These are phyloP conservation scores for Volvox reticuliferus DNA, from an alignment of 139 green algal species.

Conservation along the genomic window DNA sequence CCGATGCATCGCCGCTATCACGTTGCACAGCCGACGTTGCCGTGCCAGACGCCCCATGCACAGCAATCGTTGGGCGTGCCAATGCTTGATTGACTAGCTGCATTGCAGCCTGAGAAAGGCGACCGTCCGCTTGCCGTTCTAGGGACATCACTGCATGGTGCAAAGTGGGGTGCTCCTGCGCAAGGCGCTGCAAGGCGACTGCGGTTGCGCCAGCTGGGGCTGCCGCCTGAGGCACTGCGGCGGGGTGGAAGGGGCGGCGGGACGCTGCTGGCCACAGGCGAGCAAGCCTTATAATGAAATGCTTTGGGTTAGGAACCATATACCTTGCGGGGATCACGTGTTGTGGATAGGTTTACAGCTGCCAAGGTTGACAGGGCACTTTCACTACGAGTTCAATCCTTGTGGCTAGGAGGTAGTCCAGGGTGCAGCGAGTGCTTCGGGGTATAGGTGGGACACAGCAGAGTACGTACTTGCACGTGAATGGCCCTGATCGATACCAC, in stretches of 20 bases:
- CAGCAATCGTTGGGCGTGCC: neutral
- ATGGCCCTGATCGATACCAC: neutral
- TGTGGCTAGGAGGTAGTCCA: too few relatives aligned
- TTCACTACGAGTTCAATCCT: too few relatives aligned
- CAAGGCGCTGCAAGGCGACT: neutral
- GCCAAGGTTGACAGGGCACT: too few relatives aligned
- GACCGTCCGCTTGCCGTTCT: neutral
- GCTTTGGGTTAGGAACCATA: too few relatives aligned
- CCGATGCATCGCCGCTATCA: too few relatives aligned
- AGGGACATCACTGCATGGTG: constrained; percentile 15
- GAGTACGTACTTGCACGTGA: neutral
- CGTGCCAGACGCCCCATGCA: too few relatives aligned
- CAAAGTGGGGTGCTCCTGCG: constrained; percentile 6
- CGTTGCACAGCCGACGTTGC: too few relatives aligned
- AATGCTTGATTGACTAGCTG: neutral
- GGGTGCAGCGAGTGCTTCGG: too few relatives aligned
- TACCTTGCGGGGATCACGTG: too few relatives aligned
- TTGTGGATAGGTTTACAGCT: too few relatives aligned
- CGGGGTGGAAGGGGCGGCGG: neutral
- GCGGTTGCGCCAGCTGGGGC: neutral
- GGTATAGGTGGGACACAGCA: neutral
- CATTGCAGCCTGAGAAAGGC: neutral
- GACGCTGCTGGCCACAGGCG: neutral
- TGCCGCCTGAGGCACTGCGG: neutral
- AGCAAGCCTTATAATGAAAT: too few relatives aligned